Evolutionary conservation across 2,329 filamentous ascomycete genomes (phyloP), one percentile per base, ranked within the genome.

Genomic region (Fusarium marasasianum): DNA sequence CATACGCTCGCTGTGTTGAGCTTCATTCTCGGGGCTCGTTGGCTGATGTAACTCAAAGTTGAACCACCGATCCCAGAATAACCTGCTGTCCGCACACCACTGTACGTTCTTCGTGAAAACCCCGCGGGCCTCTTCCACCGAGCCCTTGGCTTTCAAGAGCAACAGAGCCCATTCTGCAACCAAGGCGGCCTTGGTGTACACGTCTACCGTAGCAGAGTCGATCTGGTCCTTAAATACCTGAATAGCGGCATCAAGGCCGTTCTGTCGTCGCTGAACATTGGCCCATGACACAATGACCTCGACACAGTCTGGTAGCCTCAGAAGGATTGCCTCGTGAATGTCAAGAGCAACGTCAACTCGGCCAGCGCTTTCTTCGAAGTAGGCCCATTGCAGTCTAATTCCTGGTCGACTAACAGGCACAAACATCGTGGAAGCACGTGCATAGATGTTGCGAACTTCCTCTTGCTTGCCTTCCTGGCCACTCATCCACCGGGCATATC

Each of bases 401-500:
- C 91, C 91, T 1, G 96, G 95, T 66, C 93, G 88, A 76, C 94
- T 94, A 78, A 98, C 92, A 8, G 96, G 95, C 3, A 97, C 94
- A 80, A 93, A 98, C 60, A 97, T 84, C 57, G 91, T 95, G 74
- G 93, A 92, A 15, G 96, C 96, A 64, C 95, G 91, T 81, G 96
- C 91, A 80, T 97, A 98, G 73, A 98, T 96, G 82, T 94, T 95
- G 65, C 96, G 92, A 11, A 96, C 92, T 80, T 98, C 95, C 80
- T 98, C 94, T 51, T 95, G 91, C 81, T 97, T 98, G 76, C 88
- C 91, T 4, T 90, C 84, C 80, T 97, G 94, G 0, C 91, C 91
- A 67, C 89, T 88, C 93, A 98, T 97, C 96, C 96, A 99, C 45
- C 96, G 89, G 22, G 93, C 94, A 82, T 98, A 99, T n/a, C 96